Evolutionary conservation across 1,284 basidiomycete species (phyloP), one percentile per base, ranked within the genome.

Genomic region (Apiotrichum domesticum): DNA sequence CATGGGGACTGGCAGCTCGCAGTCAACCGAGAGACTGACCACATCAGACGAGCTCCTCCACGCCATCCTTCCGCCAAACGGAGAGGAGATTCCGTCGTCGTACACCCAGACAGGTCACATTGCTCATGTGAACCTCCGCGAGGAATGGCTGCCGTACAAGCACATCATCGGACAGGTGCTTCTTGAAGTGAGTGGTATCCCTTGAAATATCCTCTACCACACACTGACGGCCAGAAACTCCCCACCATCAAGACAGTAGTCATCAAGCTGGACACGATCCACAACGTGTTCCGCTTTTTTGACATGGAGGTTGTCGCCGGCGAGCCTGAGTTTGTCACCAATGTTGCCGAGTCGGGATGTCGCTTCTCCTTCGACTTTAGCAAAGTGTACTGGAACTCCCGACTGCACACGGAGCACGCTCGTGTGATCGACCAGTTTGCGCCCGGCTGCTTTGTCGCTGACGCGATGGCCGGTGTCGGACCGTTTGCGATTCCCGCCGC

Each of bases 271-370:
- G 85, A 96, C 68, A 83, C 78, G 21, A 98, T 98, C 62, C 86
- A 93, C 68, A 85, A 82, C 29, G 81, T 88, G 70, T 98, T 93
- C 75, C 85, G 96, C 21, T 88, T 93, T 63, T 98, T 99, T 75
- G 83, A 89, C 66, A 98, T 99, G 96, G 96, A 99, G 70, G 81
- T 98, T 2, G 80, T 99, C 21, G 94, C 95, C 0, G 96, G 96
- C 10, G 86, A 90, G 57, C 82, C 85, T 0, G 82, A 96, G 68
- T 95, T 87, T 68, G 66, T 88, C 21, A 92, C 96, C 5, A 84
- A 87, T 64, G 87, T 90, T 73, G 82, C 81, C 62, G 92, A 96
- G 78, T 84, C 85, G 6, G 83, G 85, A 63, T 98, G 93, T 75
- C 79, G 78, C 13, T 98, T 98, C 74, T 86, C 83, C 0, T 98